Conservation (phyloP, 2,329 filamentous ascomycete genomes). For the Fusarium sp. region DNA sequence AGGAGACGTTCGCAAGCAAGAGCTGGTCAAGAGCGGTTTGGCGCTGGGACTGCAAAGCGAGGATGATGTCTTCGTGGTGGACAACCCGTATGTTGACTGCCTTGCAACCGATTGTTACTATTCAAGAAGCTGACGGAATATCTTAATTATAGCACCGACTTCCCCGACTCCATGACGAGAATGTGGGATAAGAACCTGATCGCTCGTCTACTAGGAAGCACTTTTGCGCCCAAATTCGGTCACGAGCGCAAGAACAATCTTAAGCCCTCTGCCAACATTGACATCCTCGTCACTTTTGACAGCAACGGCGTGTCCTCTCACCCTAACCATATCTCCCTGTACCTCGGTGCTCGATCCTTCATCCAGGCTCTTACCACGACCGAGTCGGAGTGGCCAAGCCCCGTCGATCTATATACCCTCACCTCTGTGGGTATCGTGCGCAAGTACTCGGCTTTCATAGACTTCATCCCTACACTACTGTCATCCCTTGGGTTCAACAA, state of each 20-base stretch:
- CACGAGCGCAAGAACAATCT: conserved; percentile 49
- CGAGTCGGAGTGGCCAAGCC: conserved; percentile 73
- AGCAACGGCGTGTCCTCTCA: conserved; percentile 83
- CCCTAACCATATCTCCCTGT: conserved; percentile 92
- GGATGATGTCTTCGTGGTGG: conserved; percentile 87
- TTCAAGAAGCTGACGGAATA: conserved; percentile 5
- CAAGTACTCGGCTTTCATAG: conserved; percentile 85
- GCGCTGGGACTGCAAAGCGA: conserved; percentile 78
- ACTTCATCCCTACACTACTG: conserved; percentile 77
- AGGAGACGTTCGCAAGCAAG: conserved; percentile 83
- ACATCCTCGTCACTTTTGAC: conserved; percentile 93
- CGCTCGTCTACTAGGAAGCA: conserved; percentile 73
- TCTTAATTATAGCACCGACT: conserved; percentile 61
- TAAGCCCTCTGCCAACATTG: conserved; percentile 68
- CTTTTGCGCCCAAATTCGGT: conserved; percentile 76
- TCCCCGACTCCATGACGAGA: conserved; percentile 89
- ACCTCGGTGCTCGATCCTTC: conserved; percentile 82
- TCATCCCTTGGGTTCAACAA: conserved; percentile 52
- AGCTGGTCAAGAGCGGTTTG: conserved; percentile 84
- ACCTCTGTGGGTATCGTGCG: conserved; percentile 76
- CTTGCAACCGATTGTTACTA: neutral
- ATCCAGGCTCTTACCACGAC: conserved; percentile 74
- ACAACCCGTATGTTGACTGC: conserved; percentile 70
- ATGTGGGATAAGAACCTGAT: conserved; percentile 81
- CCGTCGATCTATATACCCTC: conserved; percentile 88